Evolutionary conservation across 1,284 basidiomycete genomes (phyloP).

Genomic region (Trichosporon sp.): DNA sequence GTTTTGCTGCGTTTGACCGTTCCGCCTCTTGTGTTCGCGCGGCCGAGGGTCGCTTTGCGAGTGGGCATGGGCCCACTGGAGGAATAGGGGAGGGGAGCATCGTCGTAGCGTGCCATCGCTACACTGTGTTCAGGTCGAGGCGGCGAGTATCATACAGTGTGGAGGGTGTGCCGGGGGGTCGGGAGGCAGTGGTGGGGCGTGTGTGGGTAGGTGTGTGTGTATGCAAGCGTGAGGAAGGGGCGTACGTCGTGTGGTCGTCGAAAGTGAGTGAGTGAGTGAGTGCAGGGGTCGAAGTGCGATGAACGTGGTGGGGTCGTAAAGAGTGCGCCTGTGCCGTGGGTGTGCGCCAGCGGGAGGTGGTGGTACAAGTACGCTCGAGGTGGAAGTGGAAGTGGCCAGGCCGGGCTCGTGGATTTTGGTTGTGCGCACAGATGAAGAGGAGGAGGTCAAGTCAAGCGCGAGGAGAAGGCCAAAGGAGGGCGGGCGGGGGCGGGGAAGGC

Average conservation of each 20-base stretch:
- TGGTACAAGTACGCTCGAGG: neutral
- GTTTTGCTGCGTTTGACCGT: slow-evolving; percentile 72
- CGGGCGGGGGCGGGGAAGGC: neutral
- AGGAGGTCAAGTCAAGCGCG: neutral
- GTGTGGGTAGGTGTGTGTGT: neutral
- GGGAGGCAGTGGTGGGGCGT: neutral
- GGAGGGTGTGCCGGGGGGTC: neutral
- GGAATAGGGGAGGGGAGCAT: slow-evolving; percentile 42
- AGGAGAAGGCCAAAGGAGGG: neutral
- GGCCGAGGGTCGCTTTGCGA: slow-evolving; percentile 26
- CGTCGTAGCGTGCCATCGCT: slow-evolving; percentile 29
- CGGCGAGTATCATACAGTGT: neutral
- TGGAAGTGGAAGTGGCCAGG: neutral
- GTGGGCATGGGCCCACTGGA: slow-evolving; percentile 34
- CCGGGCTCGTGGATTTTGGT: neutral
- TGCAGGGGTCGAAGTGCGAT: neutral
- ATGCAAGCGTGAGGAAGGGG: neutral
- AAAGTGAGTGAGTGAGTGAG: neutral
- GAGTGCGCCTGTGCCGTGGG: neutral
- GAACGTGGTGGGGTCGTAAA: neutral
- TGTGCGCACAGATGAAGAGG: neutral
- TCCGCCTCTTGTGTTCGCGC: slow-evolving; percentile 12
- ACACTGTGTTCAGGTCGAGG: neutral
- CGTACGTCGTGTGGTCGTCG: neutral
- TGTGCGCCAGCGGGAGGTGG: neutral